phyloP scores from a whole-genome alignment of 805 yeast species.

The Pichia membranifaciens region DNA sequence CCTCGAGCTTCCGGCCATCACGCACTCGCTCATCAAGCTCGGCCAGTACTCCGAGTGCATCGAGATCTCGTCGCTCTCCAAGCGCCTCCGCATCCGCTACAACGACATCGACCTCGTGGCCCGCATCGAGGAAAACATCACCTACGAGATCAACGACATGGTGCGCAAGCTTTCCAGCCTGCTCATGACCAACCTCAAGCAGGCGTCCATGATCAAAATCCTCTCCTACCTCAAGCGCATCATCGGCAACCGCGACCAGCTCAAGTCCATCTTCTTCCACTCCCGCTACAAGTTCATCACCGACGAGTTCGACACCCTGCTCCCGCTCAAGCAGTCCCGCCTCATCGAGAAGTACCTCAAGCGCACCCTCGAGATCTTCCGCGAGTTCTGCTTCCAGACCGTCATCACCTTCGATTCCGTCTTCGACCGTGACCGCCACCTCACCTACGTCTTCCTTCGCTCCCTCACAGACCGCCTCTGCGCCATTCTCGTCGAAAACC shows the following conservation, averaged over 20 bases:
- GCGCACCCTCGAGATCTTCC: conserved; percentile 71
- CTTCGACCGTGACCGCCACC: conserved; percentile 35
- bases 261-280: conserved; percentile 56
- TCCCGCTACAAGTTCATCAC: conserved; percentile 65
- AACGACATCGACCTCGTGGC: conserved; percentile 51
- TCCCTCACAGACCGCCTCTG: conserved; percentile 30
- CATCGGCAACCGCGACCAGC: conserved; percentile 22
- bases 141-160: conserved; percentile 54
- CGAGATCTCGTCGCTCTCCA: conserved; percentile 70
- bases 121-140: conserved; percentile 46
- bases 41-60: conserved; percentile 89
- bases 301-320: conserved; percentile 51
- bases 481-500: conserved; percentile 25
- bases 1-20: conserved; percentile 76
- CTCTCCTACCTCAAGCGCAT: conserved; percentile 47
- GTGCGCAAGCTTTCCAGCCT: conserved; percentile 61
- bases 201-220: conserved; percentile 72
- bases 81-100: conserved; percentile 63
- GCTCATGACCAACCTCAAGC: conserved; percentile 69
- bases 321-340: conserved; percentile 49
- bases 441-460: conserved; percentile 33
- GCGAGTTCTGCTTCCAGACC: conserved; percentile 78
- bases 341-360: conserved; percentile 60
- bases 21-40: conserved; percentile 74
- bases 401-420: conserved; percentile 60